Evolutionary conservation across 192 early-diverging fungal species (phyloP).

Genomic region (Coemansia sp.): DNA sequence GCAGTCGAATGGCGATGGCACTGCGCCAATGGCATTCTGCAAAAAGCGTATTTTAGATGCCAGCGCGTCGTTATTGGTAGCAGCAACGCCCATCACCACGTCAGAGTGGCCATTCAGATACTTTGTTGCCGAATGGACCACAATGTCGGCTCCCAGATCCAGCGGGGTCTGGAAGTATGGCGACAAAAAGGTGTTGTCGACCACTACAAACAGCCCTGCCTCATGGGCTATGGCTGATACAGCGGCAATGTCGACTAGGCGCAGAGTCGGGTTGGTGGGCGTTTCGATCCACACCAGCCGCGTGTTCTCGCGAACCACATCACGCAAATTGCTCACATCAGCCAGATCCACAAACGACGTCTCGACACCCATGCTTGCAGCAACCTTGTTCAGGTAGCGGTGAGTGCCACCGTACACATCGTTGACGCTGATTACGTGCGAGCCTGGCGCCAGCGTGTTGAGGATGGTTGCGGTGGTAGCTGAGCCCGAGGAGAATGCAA

Average conservation of each 20-base stretch:
- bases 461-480: slow-evolving; percentile 79
- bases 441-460: slow-evolving; percentile 63
- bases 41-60: slow-evolving; percentile 79
- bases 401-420: slow-evolving; percentile 90
- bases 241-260: slow-evolving; percentile 74
- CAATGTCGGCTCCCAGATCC: slow-evolving; percentile 90
- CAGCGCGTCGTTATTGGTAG: slow-evolving; percentile 73
- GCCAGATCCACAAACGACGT: slow-evolving; percentile 76
- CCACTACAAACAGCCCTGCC: slow-evolving; percentile 65
- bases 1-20: slow-evolving; percentile 96
- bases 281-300: slow-evolving; percentile 85
- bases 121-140: slow-evolving; percentile 97
- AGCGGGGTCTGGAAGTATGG: slow-evolving; percentile 92
- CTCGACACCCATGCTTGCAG: slow-evolving; percentile 61
- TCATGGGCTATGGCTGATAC: slow-evolving; percentile 64
- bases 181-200: slow-evolving; percentile 86
- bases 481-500: slow-evolving; percentile 84
- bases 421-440: slow-evolving; percentile 81
- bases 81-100: slow-evolving; percentile 94
- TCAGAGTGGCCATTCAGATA: slow-evolving; percentile 99
- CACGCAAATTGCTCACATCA: slow-evolving; percentile 63
- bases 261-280: slow-evolving; percentile 84
- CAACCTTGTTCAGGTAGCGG: slow-evolving; percentile 86
- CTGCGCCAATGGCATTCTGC: slow-evolving; percentile 96
- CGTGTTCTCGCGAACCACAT: slow-evolving; percentile 68